These are phyloP conservation scores for Withania somnifera DNA, from an alignment of 305 asterid species.

Conservation along the genomic window DNA sequence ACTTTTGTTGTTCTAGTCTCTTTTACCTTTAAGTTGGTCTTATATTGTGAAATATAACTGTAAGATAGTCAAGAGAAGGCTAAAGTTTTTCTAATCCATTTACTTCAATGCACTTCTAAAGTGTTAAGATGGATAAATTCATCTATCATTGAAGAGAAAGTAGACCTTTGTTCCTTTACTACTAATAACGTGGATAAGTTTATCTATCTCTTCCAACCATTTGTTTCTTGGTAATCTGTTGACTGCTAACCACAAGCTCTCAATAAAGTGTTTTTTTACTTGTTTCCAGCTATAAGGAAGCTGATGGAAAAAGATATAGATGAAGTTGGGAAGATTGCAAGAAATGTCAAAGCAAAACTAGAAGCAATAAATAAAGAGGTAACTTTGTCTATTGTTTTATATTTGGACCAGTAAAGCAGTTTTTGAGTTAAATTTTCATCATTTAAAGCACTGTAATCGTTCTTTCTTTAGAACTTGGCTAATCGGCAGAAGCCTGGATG, in stretches of 20 bases:
- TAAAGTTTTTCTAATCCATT: not conserved
- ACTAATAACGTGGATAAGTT: not conserved
- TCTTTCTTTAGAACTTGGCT: slow-evolving; percentile 44
- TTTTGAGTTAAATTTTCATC: not conserved
- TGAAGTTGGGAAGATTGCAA: slow-evolving; percentile 79
- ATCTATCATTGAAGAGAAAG: not conserved
- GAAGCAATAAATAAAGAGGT: slow-evolving; percentile 66
- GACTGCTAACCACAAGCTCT: not conserved
- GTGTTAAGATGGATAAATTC: not conserved
- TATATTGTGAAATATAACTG: not conserved
- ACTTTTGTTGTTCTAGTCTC: not conserved
- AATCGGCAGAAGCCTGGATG: slow-evolving; percentile 79
- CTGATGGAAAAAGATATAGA: slow-evolving; percentile 83
- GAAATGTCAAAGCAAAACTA: slow-evolving; percentile 52
- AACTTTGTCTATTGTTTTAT: slow-evolving; percentile 9
- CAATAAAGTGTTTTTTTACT: not conserved
- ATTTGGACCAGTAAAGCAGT: not conserved
- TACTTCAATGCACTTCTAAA: not conserved
- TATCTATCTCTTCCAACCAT: not conserved
- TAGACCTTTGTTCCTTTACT: not conserved
- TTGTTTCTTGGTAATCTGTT: not conserved
- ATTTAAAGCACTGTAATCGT: slow-evolving; percentile 6
- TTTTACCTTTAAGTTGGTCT: not conserved
- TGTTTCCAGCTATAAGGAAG: slow-evolving; percentile 63
- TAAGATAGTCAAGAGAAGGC: not conserved